phyloP scores from a whole-genome alignment of 345 rosid species.

The Aquilaria sinensis region DNA sequence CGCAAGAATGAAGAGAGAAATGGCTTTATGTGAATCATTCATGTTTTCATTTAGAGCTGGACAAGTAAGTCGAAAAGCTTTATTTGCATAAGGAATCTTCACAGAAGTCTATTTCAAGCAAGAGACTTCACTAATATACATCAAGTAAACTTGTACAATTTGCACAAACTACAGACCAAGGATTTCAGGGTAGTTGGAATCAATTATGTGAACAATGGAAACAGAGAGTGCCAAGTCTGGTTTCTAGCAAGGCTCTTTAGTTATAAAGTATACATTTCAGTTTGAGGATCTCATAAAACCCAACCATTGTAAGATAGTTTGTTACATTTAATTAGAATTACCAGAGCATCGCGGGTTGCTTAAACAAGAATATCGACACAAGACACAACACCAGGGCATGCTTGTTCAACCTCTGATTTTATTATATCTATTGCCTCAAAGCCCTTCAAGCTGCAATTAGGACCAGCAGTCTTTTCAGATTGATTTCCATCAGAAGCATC shows the following conservation, averaged over 20 bases:
- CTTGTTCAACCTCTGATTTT: slow-evolving; percentile 53
- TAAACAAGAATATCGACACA: slow-evolving; percentile 39
- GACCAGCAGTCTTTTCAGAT: slow-evolving; percentile 63
- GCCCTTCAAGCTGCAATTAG: slow-evolving; percentile 51
- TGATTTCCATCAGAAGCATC: slow-evolving; percentile 30
- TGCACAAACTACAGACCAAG: neutral
- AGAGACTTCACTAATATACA: neutral
- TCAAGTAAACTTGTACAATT: neutral
- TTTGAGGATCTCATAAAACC: too few relatives aligned
- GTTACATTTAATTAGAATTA: slow-evolving; percentile 37
- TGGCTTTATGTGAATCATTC: neutral
- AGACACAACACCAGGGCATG: slow-evolving; percentile 67
- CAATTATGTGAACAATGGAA: slow-evolving; percentile 28
- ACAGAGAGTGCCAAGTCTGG: slow-evolving; percentile 70
- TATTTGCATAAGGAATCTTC: neutral
- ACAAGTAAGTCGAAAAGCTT: too few relatives aligned
- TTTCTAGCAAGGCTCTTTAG: slow-evolving; percentile 2
- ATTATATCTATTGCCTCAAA: slow-evolving; percentile 53
- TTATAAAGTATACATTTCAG: too few relatives aligned
- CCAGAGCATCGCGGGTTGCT: slow-evolving; percentile 63
- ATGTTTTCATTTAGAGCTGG: too few relatives aligned
- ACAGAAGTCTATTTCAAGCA: neutral
- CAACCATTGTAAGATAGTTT: neutral
- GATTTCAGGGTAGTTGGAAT: neutral
- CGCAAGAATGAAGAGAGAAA: neutral